Conservation (phyloP, 805 yeast genomes). For the Scheffersomyces stipitis region DNA sequence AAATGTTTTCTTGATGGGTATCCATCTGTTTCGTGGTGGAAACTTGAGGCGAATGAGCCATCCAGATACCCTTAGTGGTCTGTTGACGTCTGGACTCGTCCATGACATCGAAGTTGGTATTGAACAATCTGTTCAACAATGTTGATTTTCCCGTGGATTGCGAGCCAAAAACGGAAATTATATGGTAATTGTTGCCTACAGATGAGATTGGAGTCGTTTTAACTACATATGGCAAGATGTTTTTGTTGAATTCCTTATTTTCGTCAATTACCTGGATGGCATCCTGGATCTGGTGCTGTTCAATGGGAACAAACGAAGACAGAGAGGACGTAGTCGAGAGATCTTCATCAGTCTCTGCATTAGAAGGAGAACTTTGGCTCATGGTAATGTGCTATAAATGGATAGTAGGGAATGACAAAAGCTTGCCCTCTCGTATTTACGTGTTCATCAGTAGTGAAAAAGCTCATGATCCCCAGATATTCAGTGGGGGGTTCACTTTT, state of each 20-base stretch:
- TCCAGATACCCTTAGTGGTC: slow-evolving; percentile 58
- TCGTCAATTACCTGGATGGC: slow-evolving; percentile 68
- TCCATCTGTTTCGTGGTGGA: slow-evolving; percentile 15
- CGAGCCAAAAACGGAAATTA: slow-evolving; percentile 94
- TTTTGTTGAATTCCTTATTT: slow-evolving; percentile 49
- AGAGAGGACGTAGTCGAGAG: slow-evolving; percentile 25
- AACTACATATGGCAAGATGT: slow-evolving; percentile 35
- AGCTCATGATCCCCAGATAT: too few relatives aligned
- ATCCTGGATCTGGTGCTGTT: slow-evolving; percentile 23
- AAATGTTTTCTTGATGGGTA: slow-evolving; percentile 39
- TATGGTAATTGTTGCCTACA: slow-evolving; percentile 75
- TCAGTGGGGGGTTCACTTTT: too few relatives aligned
- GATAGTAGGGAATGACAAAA: too few relatives aligned
- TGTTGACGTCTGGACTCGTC: slow-evolving; percentile 82
- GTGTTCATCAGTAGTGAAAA: too few relatives aligned
- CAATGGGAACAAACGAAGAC: slow-evolving; percentile 43
- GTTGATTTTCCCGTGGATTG: slow-evolving; percentile 98
- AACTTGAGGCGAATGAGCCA: slow-evolving; percentile 39
- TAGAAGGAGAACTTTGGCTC: not conserved
- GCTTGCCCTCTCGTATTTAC: too few relatives aligned
- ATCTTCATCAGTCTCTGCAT: not conserved
- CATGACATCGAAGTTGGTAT: slow-evolving; percentile 91
- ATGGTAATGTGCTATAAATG: too few relatives aligned
- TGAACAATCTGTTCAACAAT: slow-evolving; percentile 78
- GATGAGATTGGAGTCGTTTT: slow-evolving; percentile 27